A percentile compares a stretch with the other conserved stretches of the same genome.
Conservation (phyloP, 208 protist species). For the Hexamita inflata region DNA sequence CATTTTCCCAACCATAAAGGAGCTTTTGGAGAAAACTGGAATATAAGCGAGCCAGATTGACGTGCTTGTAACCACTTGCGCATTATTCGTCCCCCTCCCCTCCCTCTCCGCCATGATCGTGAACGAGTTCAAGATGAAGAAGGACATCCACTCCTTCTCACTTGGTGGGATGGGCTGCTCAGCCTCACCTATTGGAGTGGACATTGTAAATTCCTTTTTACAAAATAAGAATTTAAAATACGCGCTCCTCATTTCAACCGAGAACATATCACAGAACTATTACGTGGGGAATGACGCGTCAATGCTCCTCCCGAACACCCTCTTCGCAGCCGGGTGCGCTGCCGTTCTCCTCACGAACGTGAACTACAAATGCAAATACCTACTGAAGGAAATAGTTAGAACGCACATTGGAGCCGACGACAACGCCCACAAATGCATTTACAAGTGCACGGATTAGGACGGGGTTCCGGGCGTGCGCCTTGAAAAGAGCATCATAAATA, state of each 20-base stretch:
- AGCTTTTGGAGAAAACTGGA: conserved; percentile 42
- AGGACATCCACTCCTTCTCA: neutral
- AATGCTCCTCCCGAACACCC: conserved; percentile 32
- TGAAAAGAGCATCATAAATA: conserved; percentile 45
- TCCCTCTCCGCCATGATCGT: conserved; percentile 22
- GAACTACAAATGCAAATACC: too few species aligned
- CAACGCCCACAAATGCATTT: conserved; percentile 47
- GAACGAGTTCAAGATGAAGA: conserved; percentile 8
- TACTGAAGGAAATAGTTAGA: neutral
- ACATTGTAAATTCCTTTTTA: too few species aligned
- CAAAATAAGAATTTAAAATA: too few species aligned
- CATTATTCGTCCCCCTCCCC: neutral
- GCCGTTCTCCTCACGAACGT: conserved; percentile 28
- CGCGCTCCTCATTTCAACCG: conserved; percentile 27
- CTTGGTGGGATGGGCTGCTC: conserved; percentile 24
- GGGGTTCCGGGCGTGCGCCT: conserved; percentile 51
- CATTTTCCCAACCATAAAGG: conserved; percentile 39
- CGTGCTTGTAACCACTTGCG: conserved; percentile 1
- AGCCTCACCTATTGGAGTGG: conserved; percentile 13
- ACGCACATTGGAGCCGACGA: conserved; percentile 39
- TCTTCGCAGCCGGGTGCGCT: conserved; percentile 24
- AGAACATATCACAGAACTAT: conserved; percentile 27
- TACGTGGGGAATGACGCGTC: conserved; percentile 16
- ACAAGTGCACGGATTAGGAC: conserved; percentile 50
- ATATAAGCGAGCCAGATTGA: neutral